Percentiles rank a stretch among this genome's conserved stretches.
Conservation (phyloP, 2,329 filamentous ascomycete genomes). For the Aspergillus felis region DNA sequence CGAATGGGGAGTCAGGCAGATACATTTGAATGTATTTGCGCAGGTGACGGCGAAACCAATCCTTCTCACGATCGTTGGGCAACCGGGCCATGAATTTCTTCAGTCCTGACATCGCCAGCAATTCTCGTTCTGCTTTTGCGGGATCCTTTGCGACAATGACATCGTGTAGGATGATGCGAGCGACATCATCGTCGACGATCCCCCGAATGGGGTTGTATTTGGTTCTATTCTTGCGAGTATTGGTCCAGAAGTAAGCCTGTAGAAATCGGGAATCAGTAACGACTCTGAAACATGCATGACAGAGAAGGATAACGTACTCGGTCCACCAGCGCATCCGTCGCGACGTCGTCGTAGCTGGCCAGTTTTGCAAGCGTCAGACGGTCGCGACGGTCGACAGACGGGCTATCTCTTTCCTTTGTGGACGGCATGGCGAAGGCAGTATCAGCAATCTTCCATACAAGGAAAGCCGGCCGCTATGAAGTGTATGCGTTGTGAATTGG, state of each 20-base stretch:
- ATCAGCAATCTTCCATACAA: constrained; percentile 12
- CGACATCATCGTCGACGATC: constrained; percentile 62
- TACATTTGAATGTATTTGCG: constrained; percentile 92
- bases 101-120: constrained; percentile 70
- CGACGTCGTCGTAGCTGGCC: constrained; percentile 88
- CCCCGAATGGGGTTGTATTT: constrained; percentile 83
- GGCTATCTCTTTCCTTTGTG: constrained; percentile 30
- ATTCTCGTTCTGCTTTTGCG: constrained; percentile 63
- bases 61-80: constrained; percentile 71
- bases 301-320: constrained; percentile 61
- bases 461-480: background rate
- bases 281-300: background rate
- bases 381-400: constrained; percentile 50
- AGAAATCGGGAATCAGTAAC: constrained; percentile 15
- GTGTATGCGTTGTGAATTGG: constrained; percentile 5
- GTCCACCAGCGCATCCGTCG: constrained; percentile 92
- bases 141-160: constrained; percentile 73
- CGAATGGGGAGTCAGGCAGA: constrained; percentile 87
- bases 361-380: constrained; percentile 82
- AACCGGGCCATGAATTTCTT: constrained; percentile 66
- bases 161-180: constrained; percentile 57
- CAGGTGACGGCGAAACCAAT: constrained; percentile 81
- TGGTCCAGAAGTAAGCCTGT: constrained; percentile 94
- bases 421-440: constrained; percentile 29
- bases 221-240: constrained; percentile 86